These are phyloP conservation scores for Neobulgaria alba DNA, from an alignment of 2,329 filamentous ascomycete genomes.

Conservation along the genomic window DNA sequence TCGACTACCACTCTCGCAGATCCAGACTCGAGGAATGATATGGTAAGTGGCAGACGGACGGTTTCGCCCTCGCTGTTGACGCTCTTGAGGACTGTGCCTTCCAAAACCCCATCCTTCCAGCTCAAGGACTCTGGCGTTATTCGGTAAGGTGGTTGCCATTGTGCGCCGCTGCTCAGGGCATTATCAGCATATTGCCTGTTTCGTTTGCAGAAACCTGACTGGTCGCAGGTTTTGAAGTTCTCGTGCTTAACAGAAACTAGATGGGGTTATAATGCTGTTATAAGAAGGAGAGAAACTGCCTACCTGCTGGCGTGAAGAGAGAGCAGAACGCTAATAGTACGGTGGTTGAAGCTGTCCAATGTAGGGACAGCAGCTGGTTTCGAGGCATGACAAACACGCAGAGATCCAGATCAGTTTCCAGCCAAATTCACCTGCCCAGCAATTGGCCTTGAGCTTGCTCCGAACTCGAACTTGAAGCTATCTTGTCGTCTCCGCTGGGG, in stretches of 20 bases:
- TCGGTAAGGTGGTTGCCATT: conserved; percentile 74
- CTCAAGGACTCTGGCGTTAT: conserved; percentile 63
- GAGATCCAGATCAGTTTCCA: conserved; percentile 1
- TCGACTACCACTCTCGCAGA: conserved; percentile 82
- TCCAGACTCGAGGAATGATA: conserved; percentile 86
- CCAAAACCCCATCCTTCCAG: conserved; percentile 72
- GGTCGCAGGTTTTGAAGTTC: conserved; percentile 93
- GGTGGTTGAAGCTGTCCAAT: conserved; percentile 57
- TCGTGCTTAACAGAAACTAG: conserved; percentile 83
- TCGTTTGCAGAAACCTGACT: conserved; percentile 94
- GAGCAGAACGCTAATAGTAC: conserved; percentile 50
- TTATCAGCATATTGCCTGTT: conserved; percentile 85
- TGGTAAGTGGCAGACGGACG: conserved; percentile 70
- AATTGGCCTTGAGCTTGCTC: conserved; percentile 4
- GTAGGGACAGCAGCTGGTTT: conserved; percentile 38
- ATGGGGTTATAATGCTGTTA: conserved; percentile 7
- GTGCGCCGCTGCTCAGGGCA: conserved; percentile 52
- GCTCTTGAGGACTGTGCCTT: conserved; percentile 74
- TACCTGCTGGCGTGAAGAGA: conserved; percentile 57
- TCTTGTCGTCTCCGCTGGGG: no score
- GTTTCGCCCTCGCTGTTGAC: conserved; percentile 56
- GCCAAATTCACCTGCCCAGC: conserved; percentile 10
- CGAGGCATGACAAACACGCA: conserved; percentile 16
- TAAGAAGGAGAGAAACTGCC: conserved; percentile 22
- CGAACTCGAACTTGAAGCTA: not conserved